Conservation (phyloP, 2,329 filamentous ascomycete genomes). For the Bisporella sp. region DNA sequence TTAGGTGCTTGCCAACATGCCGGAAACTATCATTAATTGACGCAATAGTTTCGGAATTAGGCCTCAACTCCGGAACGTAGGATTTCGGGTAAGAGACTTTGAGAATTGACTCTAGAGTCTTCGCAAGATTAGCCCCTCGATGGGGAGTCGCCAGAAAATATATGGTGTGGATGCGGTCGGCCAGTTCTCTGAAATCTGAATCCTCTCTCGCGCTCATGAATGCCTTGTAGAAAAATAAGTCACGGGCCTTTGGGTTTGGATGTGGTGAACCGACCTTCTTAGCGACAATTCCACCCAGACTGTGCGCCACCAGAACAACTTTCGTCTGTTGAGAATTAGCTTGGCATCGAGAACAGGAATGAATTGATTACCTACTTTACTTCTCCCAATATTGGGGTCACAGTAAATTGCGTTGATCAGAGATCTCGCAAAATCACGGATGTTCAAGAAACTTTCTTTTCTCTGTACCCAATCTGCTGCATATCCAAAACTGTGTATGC, state of each 20-base stretch:
- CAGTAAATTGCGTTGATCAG: slow-evolving; percentile 23
- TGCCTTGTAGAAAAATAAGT: background rate
- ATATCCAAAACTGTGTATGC: slow-evolving; percentile 32
- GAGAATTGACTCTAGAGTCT: slow-evolving; percentile 12
- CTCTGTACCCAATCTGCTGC: slow-evolving; percentile 21
- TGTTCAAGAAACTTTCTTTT: slow-evolving; percentile 15
- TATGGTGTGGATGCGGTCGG: slow-evolving; percentile 18
- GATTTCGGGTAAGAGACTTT: slow-evolving; percentile 8
- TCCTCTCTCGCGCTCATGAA: slow-evolving; percentile 22
- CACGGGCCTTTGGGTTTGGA: too few species aligned
- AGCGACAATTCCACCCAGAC: slow-evolving; percentile 29
- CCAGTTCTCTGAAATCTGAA: slow-evolving; percentile 8
- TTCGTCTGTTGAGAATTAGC: slow-evolving; percentile 15
- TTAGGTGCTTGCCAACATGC: slow-evolving; percentile 21
- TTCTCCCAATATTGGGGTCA: slow-evolving; percentile 11
- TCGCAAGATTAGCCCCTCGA: slow-evolving; percentile 24
- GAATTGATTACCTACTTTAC: background rate
- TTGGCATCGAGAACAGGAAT: too few species aligned
- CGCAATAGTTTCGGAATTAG: slow-evolving; percentile 15
- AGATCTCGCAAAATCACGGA: slow-evolving; percentile 28
- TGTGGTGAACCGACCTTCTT: slow-evolving; percentile 19
- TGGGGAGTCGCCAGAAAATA: slow-evolving; percentile 29
- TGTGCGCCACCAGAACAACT: slow-evolving; percentile 28
- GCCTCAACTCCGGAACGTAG: slow-evolving; percentile 21
- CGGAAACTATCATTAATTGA: slow-evolving; percentile 30